These are phyloP conservation scores for Themeda triandra DNA, from an alignment of 176 grass and related monocot species.

Conservation along the genomic window DNA sequence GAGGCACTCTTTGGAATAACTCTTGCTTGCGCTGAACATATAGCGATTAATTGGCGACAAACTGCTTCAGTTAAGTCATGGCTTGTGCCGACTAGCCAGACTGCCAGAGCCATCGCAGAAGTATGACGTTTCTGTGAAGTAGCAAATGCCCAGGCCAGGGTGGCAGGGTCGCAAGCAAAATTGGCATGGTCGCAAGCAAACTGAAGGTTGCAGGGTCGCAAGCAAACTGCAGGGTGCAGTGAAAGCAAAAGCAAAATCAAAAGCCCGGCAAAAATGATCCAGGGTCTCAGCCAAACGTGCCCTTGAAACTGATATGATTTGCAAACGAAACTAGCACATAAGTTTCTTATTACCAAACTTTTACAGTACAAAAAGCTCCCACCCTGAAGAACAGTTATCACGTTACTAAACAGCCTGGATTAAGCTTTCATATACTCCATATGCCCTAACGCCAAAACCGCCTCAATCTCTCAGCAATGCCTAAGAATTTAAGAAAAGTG, in stretches of 20 bases:
- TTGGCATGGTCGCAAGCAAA: too few relatives aligned
- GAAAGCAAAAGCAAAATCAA: too few relatives aligned
- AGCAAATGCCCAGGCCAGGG: not conserved
- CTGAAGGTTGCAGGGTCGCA: too few relatives aligned
- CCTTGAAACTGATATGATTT: too few relatives aligned
- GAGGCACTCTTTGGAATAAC: not conserved
- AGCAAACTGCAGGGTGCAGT: too few relatives aligned
- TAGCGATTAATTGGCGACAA: not conserved
- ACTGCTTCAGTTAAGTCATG: not conserved
- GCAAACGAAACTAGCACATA: not conserved
- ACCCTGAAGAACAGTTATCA: not conserved
- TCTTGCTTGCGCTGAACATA: not conserved
- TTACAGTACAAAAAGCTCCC: constrained; percentile 7
- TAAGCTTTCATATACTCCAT: not conserved
- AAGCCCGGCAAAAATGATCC: not conserved
- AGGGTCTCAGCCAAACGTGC: too few relatives aligned
- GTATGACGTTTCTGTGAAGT: not conserved
- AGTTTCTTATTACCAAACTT: constrained; percentile 20
- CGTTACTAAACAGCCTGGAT: not conserved
- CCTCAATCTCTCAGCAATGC: not conserved
- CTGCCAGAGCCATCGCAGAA: not conserved
- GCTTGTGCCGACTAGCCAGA: not conserved
- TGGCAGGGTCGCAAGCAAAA: too few relatives aligned
- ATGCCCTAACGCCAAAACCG: not conserved
- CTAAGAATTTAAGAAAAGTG: constrained; percentile 13